A percentile compares a stretch with the other conserved stretches of the same genome.
Evolutionary conservation across 2,329 filamentous ascomycete genomes (phyloP).

Genomic region (Pseudogymnoascus sp.): DNA sequence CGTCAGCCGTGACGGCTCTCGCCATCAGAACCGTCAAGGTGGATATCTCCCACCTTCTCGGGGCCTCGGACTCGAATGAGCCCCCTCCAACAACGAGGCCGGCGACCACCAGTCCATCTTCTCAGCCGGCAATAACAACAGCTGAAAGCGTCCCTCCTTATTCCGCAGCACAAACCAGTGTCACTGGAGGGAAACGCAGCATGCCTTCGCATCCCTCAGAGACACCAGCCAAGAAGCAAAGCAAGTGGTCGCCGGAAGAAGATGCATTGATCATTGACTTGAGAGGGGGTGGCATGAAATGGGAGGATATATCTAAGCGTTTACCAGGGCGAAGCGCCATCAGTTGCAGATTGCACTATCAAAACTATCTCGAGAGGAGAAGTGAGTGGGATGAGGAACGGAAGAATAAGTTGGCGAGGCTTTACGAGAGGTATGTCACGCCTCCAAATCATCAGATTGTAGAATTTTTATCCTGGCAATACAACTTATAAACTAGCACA

Average conservation of each 20-base stretch:
- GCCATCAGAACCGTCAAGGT: slow-evolving; percentile 56
- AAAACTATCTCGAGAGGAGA: slow-evolving; percentile 90
- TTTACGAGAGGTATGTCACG: slow-evolving; percentile 78
- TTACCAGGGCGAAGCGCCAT: slow-evolving; percentile 87
- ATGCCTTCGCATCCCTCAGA: slow-evolving; percentile 48
- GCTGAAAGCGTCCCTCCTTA: slow-evolving; percentile 22
- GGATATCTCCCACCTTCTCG: slow-evolving; percentile 90
- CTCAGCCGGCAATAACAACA: slow-evolving; percentile 24
- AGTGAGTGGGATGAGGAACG: slow-evolving; percentile 96
- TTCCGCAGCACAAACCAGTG: slow-evolving; percentile 18
- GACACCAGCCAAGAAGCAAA: slow-evolving; percentile 84
- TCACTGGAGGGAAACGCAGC: slow-evolving; percentile 37
- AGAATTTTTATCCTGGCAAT: neutral
- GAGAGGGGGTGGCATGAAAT: slow-evolving; percentile 87
- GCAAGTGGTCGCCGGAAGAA: slow-evolving; percentile 92
- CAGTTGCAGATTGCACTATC: slow-evolving; percentile 88
- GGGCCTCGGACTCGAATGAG: slow-evolving; percentile 66
- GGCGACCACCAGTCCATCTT: slow-evolving; percentile 32
- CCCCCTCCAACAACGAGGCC: slow-evolving; percentile 42
- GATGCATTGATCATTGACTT: slow-evolving; percentile 91
- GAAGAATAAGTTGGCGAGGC: slow-evolving; percentile 88
- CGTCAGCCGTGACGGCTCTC: slow-evolving; percentile 28
- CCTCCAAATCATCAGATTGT: neutral
- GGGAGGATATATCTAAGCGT: slow-evolving; percentile 93
- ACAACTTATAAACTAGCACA: neutral